These are phyloP conservation scores for Candida rishiriensis DNA, from an alignment of 805 yeast species.

Conservation along the genomic window DNA sequence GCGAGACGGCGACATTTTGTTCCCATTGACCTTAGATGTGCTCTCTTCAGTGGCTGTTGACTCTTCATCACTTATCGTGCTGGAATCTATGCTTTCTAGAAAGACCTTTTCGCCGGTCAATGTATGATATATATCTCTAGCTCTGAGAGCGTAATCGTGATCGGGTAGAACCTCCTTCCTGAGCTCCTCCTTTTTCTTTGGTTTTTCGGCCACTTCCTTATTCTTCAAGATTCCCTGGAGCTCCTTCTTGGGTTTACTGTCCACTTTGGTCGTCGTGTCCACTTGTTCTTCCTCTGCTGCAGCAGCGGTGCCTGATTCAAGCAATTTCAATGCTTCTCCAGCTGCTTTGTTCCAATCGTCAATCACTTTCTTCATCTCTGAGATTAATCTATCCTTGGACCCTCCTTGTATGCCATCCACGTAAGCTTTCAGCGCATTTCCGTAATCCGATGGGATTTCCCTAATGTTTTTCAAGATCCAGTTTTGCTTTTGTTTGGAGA, in stretches of 20 bases:
- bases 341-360: conserved; percentile 53
- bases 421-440: conserved; percentile 45
- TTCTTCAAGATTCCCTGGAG: background rate
- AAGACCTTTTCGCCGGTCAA: conserved; percentile 34
- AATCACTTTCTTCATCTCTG: conserved; percentile 43
- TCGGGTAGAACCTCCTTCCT: conserved; percentile 24
- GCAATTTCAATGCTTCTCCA: conserved; percentile 35
- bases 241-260: conserved; percentile 17
- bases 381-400: conserved; percentile 51
- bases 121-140: conserved; percentile 31
- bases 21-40: conserved; percentile 6
- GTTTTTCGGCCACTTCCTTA: conserved; percentile 3
- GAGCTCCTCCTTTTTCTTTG: conserved; percentile 4
- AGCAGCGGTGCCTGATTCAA: conserved; percentile 30
- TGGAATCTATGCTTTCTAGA: conserved; percentile 30
- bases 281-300: conserved; percentile 13
- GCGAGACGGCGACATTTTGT: background rate
- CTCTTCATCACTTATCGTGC: conserved; percentile 7
- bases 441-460: conserved; percentile 49
- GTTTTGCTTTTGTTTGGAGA: conserved; percentile 81
- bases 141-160: conserved; percentile 38
- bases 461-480: conserved; percentile 70
- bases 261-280: conserved; percentile 11
- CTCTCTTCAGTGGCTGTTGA: conserved; percentile 8
- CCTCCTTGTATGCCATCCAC: conserved; percentile 67